These are phyloP conservation scores for Trematosphaeria pertusa DNA, from an alignment of 2,329 filamentous ascomycete genomes.

Conservation along the genomic window DNA sequence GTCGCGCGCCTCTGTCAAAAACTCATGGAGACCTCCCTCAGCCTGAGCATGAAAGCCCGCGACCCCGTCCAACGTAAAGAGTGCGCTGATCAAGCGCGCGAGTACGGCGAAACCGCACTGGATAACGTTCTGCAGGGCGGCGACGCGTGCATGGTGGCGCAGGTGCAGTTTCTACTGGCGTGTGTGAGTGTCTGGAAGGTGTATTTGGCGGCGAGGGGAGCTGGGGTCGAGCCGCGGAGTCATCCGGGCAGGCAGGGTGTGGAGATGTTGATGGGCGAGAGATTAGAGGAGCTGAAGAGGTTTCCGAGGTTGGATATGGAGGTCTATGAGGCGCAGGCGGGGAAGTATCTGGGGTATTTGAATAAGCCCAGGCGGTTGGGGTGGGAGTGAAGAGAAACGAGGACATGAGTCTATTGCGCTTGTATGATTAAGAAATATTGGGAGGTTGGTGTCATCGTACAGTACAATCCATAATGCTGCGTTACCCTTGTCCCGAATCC, in stretches of 20 bases:
- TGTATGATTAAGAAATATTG: too few relatives aligned
- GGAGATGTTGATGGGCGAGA: slow-evolving; percentile 6
- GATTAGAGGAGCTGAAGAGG: slow-evolving; percentile 3
- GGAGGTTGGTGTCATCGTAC: too few relatives aligned
- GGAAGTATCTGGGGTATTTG: slow-evolving; percentile 11
- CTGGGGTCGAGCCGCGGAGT: slow-evolving; percentile 6
- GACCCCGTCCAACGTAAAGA: slow-evolving; percentile 5
- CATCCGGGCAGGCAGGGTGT: slow-evolving; percentile 3
- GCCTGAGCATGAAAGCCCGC: slow-evolving; percentile 10
- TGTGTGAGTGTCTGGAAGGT: slow-evolving; percentile 20
- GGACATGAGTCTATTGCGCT: too few relatives aligned
- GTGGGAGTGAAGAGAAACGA: too few relatives aligned
- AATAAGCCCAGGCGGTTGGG: background rate
- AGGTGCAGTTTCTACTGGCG: slow-evolving; percentile 18
- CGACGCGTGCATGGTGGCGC: slow-evolving; percentile 19
- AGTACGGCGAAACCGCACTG: slow-evolving; percentile 16
- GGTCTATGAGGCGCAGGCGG: slow-evolving; percentile 6
- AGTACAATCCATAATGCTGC: too few relatives aligned
- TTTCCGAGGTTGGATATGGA: slow-evolving; percentile 10
- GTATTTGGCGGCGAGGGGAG: slow-evolving; percentile 13
- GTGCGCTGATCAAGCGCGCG: slow-evolving; percentile 16
- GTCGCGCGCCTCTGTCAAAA: slow-evolving; percentile 24
- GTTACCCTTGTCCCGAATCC: too few relatives aligned
- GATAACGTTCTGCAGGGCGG: slow-evolving; percentile 8
- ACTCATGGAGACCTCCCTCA: slow-evolving; percentile 17